Evolutionary conservation across 2,329 filamentous ascomycete species (phyloP).

Genomic region (Coleophoma eucalyptorum): DNA sequence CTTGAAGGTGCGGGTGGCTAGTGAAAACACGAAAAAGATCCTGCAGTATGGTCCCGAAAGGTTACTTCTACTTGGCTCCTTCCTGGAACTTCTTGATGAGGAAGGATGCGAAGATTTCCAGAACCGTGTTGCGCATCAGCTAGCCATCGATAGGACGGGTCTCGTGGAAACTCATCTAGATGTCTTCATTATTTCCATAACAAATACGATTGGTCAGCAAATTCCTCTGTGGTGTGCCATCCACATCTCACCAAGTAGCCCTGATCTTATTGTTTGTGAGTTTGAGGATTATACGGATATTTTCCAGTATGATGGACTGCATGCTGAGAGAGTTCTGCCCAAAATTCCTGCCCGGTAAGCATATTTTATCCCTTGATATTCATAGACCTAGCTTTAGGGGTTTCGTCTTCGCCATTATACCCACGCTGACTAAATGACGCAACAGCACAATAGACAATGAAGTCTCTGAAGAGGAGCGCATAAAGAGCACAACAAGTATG

Average conservation of each 20-base stretch:
- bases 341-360: conserved; percentile 3
- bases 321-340: conserved; percentile 6
- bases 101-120: conserved; percentile 15
- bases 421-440: neutral
- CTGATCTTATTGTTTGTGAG: conserved; percentile 16
- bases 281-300: conserved; percentile 15
- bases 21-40: conserved; percentile 15
- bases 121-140: conserved; percentile 6
- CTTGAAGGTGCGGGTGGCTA: conserved; percentile 15
- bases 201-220: conserved; percentile 9
- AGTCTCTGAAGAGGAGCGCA: conserved; percentile 7
- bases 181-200: conserved; percentile 15
- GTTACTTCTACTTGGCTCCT: conserved; percentile 16
- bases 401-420: neutral
- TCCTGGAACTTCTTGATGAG: conserved; percentile 14
- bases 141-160: neutral
- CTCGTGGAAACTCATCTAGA: conserved; percentile 11
- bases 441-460: conserved; percentile 9
- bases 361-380: neutral
- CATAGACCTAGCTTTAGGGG: neutral
- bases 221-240: conserved; percentile 13
- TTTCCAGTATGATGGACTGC: conserved; percentile 7
- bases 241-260: conserved; percentile 1
- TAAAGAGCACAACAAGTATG: conserved; percentile 8
- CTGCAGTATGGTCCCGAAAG: conserved; percentile 12